Evolutionary conservation across 2,329 filamentous ascomycete genomes (phyloP).

Genomic region (Chrysosporium queenslandicum): DNA sequence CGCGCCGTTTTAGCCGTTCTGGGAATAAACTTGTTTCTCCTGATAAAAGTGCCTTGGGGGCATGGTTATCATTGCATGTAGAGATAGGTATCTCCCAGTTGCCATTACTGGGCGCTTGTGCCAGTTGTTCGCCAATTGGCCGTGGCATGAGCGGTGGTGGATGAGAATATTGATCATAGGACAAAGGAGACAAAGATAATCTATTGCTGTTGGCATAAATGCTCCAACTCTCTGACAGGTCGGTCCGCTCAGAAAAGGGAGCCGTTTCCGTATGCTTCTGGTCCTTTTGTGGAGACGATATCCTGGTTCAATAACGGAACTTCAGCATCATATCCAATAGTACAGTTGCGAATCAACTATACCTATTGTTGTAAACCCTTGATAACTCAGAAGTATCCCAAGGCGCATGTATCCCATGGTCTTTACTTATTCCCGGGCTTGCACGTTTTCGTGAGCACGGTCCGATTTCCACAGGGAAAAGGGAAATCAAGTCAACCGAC

Average conservation of each 20-base stretch:
- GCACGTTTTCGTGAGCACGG: slow-evolving; percentile 11
- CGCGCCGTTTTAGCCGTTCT: slow-evolving; percentile 28
- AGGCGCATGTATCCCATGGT: slow-evolving; percentile 1
- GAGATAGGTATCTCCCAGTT: slow-evolving; percentile 29
- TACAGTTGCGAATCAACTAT: slow-evolving; percentile 2
- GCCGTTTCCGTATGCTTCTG: slow-evolving; percentile 2
- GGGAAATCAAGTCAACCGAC: slow-evolving; percentile 13
- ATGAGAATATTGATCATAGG: slow-evolving; percentile 24
- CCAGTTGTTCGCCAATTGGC: slow-evolving; percentile 25
- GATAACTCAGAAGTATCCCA: slow-evolving; percentile 5
- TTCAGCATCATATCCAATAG: slow-evolving; percentile 6
- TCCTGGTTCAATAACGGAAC: slow-evolving; percentile 1
- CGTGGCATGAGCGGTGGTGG: slow-evolving; percentile 26
- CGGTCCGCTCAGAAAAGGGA: slow-evolving; percentile 2
- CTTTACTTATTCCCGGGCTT: slow-evolving; percentile 13
- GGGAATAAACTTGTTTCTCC: slow-evolving; percentile 31
- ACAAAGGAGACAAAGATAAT: slow-evolving; percentile 18
- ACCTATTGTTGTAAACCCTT: slow-evolving; percentile 8
- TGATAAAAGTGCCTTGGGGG: slow-evolving; percentile 27
- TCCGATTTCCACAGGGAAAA: background rate
- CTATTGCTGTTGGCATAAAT: slow-evolving; percentile 9
- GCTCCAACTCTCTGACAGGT: slow-evolving; percentile 4
- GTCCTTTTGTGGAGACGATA: slow-evolving; percentile 10
- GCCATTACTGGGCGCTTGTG: slow-evolving; percentile 24
- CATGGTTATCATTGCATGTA: slow-evolving; percentile 25